Base-by-base conservation (phyloP, 257 asterid species). In the Fraxinus americana region DNA sequence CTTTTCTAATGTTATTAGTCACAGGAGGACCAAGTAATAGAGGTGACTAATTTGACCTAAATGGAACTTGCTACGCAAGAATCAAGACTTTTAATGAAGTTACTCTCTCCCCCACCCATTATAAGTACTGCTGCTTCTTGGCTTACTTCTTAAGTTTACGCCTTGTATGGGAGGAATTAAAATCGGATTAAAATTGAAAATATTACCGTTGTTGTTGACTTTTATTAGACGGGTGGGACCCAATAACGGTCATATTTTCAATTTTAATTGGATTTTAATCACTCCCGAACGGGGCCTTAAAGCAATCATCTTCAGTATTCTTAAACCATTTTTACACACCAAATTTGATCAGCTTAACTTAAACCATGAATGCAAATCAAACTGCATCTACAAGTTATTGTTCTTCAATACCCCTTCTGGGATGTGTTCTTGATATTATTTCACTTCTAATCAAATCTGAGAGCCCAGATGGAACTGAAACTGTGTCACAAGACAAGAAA, bases 401-500 rank as follows among this genome's bases (percentile, higher is more conserved):
- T 66, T 66, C 71, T 9, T 67, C 71, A 27, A 67, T 67, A 1
- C n/a, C 71, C 36, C 72, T 68, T 30, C 12, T 68, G 72, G 41
- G 11, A 16, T 30, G 72, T 16, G 2, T 68, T 68, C 72, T 68
- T 5, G 45, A 35, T 12, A 12, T 30, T 68, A 4, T 68, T 17
- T 68, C 45, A 14, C 72, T 68, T 68, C 27, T 27, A 12, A 5
- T 34, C 41, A 17, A 32, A 4, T 32, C 48, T 4, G 12, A 30
- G 39, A 35, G 11, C 25, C 4, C 43, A 30, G n/a, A 30, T 27
- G 72, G 25, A 11, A 12, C 39, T 35, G 25, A 68, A 35, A 32
- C 72, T 8, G 21, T 8, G 43, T 30, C 72, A 3, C 23, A 32
- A 68, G 72, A 68, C n/a, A 34, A 68, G 11, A n/a, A 32, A 14